Evolutionary conservation across 78 protist species (phyloP).

Genomic region (Chrysochromulina parva): DNA sequence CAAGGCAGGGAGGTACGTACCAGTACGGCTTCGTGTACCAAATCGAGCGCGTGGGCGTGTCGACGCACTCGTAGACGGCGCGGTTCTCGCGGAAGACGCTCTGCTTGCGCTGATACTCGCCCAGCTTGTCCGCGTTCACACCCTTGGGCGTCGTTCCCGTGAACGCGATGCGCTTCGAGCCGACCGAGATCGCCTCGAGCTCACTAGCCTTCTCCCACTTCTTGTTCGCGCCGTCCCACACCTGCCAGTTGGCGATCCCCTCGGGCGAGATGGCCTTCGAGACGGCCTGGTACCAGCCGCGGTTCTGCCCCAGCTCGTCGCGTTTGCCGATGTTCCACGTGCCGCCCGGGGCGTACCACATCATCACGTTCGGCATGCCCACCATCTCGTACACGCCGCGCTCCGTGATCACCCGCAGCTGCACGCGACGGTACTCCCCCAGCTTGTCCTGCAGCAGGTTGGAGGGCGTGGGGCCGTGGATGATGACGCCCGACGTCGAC

Average conservation of each 20-base stretch:
- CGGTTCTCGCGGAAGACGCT: background rate
- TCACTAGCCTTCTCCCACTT: conserved; percentile 5
- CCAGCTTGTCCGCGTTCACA: background rate
- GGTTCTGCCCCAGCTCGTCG: background rate
- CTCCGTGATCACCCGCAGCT: background rate
- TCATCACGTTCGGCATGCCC: conserved; percentile 19
- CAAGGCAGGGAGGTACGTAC: too few relatives aligned
- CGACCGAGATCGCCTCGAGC: background rate
- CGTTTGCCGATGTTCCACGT: conserved; percentile 12
- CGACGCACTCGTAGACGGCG: background rate
- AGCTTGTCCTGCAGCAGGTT: background rate
- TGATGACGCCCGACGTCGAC: background rate
- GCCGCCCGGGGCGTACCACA: conserved; percentile 15
- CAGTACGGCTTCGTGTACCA: background rate
- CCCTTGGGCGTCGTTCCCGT: background rate
- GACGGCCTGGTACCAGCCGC: conserved; percentile 9
- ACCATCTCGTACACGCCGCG: conserved; percentile 17
- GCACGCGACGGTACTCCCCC: conserved; percentile 13
- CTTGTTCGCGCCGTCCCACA: conserved; percentile 12
- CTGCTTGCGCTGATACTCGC: background rate
- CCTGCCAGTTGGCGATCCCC: conserved; percentile 16
- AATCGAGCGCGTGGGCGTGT: background rate
- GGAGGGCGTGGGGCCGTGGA: background rate
- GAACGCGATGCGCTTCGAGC: background rate
- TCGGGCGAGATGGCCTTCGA: conserved; percentile 2